Percentiles rank a stretch among this genome's conserved stretches.
Conservation (phyloP, 371 early-diverging fungal species). For the Haplosporangium sp. region DNA sequence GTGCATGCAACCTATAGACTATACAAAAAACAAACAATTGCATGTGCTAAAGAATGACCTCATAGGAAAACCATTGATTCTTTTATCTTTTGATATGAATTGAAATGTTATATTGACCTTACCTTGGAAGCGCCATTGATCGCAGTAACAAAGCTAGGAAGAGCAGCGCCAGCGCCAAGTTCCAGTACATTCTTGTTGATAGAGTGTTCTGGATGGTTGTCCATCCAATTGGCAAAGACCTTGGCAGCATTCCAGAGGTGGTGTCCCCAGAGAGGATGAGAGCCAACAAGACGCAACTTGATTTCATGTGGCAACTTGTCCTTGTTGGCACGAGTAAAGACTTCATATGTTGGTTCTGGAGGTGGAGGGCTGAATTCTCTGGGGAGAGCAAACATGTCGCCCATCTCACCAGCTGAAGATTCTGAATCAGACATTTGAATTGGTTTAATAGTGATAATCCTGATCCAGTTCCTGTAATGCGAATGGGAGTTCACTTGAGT, state of each 20-base stretch:
- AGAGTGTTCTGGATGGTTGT: conserved; percentile 69
- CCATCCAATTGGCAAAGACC: conserved; percentile 83
- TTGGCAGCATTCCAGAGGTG: conserved; percentile 93
- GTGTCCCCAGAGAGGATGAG: conserved; percentile 92
- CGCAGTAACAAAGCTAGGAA: conserved; percentile 85
- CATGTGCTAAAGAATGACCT: too few relatives aligned
- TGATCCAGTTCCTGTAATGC: not conserved
- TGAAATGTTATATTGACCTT: not conserved
- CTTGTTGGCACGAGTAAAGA: conserved; percentile 58
- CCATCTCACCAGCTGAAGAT: conserved; percentile 52
- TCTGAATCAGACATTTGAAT: conserved; percentile 39
- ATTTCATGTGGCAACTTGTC: conserved; percentile 55
- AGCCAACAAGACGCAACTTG: conserved; percentile 75
- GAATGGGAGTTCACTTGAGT: too few relatives aligned
- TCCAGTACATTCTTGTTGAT: conserved; percentile 81
- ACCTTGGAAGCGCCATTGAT: conserved; percentile 78
- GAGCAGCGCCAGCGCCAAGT: conserved; percentile 91
- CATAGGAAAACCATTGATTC: too few relatives aligned
- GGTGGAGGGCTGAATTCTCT: conserved; percentile 59
- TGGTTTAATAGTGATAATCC: not conserved
- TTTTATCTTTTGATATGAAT: too few relatives aligned
- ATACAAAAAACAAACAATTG: not conserved
- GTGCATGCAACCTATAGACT: not conserved
- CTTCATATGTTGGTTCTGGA: conserved; percentile 65
- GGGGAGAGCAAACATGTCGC: conserved; percentile 54